Evolutionary conservation across 805 yeast species (phyloP), one percentile per base, ranked within the genome.

Genomic region (Isabelozyma heimii): DNA sequence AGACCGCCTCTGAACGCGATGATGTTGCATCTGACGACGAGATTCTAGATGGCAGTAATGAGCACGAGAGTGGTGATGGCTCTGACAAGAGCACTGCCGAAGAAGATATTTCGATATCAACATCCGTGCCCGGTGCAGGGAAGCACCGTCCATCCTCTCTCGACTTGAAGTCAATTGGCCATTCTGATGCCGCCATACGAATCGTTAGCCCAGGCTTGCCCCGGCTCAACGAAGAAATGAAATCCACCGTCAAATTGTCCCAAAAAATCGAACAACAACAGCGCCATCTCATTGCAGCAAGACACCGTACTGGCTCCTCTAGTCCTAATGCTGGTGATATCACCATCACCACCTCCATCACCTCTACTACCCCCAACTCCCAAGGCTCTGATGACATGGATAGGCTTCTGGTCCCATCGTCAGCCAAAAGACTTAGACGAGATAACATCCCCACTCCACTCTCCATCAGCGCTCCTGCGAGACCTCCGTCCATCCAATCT

Each of bases 151-250:
- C 67, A 5, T 44, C 47, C 41, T 53, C 63, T 28, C 53, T 61
- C 39, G 46, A 57, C 28, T 52, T 58, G 38, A 48, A 43, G 9
- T 27, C 49, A 12, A 16, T 17, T 26, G 37, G 14, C 10, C 57
- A 60, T 45, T 47, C 62, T 12, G 65, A 66, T 42, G 52, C 65
- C 27, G 73, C 73, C 4, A 50, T 68, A 33, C 54, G 73, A 20
- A 62, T 68, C 15, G 72, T 68, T 6, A 57, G 65, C 47, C 73
- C 73, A 9, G 72, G 73, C 1, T 54, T 67, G 24, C 70, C 71
- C 1, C 56, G 48, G 8, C 51, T 67, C 35, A 61, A 51, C 50
- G 60, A 59, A 33, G 70, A 67, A 46, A 67, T 68, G 72, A 62
- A 58, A 43, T 46, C 58, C 28, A 67, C 73, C 7, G 62, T 69